Evolutionary conservation across 306 rosid species (phyloP), one percentile per base, ranked within the genome.

Genomic region (Acacia melanoxylon): DNA sequence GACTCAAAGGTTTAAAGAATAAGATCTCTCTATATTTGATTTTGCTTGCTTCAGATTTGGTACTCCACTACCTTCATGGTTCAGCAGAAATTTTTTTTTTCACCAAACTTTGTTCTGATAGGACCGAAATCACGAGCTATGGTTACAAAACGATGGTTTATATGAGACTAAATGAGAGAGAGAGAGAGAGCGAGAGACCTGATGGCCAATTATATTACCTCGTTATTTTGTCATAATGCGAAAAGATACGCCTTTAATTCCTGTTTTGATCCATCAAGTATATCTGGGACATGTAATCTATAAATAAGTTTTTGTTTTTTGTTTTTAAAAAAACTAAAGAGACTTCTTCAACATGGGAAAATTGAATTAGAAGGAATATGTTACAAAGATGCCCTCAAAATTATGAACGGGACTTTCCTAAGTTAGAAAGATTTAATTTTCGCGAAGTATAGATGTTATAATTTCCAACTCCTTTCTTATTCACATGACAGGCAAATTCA

Each of bases 121-220:
- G 37, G 68, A 16, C 20, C 19, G 40, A 62, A 62, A 62, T 61
- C 33, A 11, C 17, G 29, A 10, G 35, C 35, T 25, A 4, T 70
- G 75, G 44, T 70, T 70, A 70, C 56, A 13, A 70, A 70, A 70
- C 40, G 58, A 24, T 44, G 75, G 56, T 44, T 44, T 13, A 70
- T 44, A 14, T 44, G 37, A 24, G 41, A 71, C 76, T 17, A 44
- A 4, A 68, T 67, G 19, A 29, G 31, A 29, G 31, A 29, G 31
- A 29, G 31, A 2, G 29, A 27, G 31, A 29, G 45, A 8, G 45
- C 6, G 41, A 37, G 41, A 37, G 41, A 37, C 8, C 41, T 37
- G 8, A 37, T 37, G 41, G 41, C 8, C 41, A 37, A 37, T 33
- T 19, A 19, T 54, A 20, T 19, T 58, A 45, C n/a, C 58, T 44